Evolutionary conservation across 2,329 filamentous ascomycete genomes (phyloP).

Genomic region (Aureobasidium lini): DNA sequence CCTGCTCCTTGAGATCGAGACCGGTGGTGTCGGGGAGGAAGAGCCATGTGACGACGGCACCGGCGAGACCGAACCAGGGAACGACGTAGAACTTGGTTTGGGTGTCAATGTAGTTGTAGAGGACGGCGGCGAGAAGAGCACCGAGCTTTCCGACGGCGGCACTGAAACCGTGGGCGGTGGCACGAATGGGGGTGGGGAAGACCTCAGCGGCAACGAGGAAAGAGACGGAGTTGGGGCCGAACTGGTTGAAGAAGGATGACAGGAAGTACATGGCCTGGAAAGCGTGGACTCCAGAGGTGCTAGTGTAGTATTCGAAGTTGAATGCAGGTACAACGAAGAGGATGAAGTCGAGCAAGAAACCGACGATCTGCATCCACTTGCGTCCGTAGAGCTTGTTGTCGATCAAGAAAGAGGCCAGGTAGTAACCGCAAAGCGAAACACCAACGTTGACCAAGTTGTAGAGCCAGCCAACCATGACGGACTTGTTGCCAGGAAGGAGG

Average conservation of each 20-base stretch:
- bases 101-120: slow-evolving; percentile 91
- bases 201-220: slow-evolving; percentile 95
- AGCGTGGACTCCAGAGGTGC: slow-evolving; percentile 61
- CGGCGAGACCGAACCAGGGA: slow-evolving; percentile 87
- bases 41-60: slow-evolving; percentile 72
- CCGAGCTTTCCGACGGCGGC: slow-evolving; percentile 85
- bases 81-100: slow-evolving; percentile 85
- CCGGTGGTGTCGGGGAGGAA: slow-evolving; percentile 97
- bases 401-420: slow-evolving; percentile 78
- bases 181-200: slow-evolving; percentile 90
- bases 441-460: slow-evolving; percentile 91
- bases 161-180: slow-evolving; percentile 90
- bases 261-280: slow-evolving; percentile 99
- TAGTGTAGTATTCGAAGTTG: slow-evolving; percentile 76
- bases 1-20: slow-evolving; percentile 93
- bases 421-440: slow-evolving; percentile 82
- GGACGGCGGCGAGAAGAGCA: slow-evolving; percentile 74
- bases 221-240: slow-evolving; percentile 90
- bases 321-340: slow-evolving; percentile 90
- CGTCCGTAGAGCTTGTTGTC: slow-evolving; percentile 96
- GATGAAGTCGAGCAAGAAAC: slow-evolving; percentile 88
- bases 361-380: slow-evolving; percentile 92
- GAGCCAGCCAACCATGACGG: slow-evolving; percentile 79
- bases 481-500: slow-evolving; percentile 60
- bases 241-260: slow-evolving; percentile 98